Evolutionary conservation across 768 basidiomycete genomes (phyloP).

Genomic region (Boletus tomentosulus): DNA sequence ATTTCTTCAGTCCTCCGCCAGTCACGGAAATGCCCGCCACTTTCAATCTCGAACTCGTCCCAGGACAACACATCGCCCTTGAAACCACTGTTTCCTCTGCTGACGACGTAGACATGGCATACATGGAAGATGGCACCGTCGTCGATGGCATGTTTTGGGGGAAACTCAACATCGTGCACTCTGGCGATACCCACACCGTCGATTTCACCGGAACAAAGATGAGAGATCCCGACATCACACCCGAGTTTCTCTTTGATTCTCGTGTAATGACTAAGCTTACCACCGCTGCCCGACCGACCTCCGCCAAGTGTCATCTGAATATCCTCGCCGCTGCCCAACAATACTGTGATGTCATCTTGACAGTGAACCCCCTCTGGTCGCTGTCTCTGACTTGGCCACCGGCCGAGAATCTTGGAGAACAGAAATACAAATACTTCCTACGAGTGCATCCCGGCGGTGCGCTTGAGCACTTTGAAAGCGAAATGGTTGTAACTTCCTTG

Average conservation of each 20-base stretch:
- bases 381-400: conserved; percentile 76
- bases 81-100: conserved; percentile 75
- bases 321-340: conserved; percentile 69
- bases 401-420: conserved; percentile 60
- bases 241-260: conserved; percentile 71
- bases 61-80: conserved; percentile 75
- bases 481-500: conserved; percentile 72
- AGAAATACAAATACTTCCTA: conserved; percentile 79
- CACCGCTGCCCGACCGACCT: conserved; percentile 65
- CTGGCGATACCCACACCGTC: conserved; percentile 71
- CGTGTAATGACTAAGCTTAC: conserved; percentile 75
- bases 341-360: conserved; percentile 76
- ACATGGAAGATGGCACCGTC: conserved; percentile 84
- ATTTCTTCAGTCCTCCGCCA: conserved; percentile 49
- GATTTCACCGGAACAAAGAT: conserved; percentile 81
- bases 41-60: conserved; percentile 76
- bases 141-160: conserved; percentile 89
- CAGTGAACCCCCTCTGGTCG: conserved; percentile 71
- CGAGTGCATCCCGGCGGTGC: conserved; percentile 83
- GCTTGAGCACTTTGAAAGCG: conserved; percentile 80
- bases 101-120: conserved; percentile 85
- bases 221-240: conserved; percentile 56
- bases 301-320: conserved; percentile 73
- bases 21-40: conserved; percentile 84
- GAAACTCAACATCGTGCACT: conserved; percentile 77